Base-by-base conservation (phyloP, 257 asterid genomes). In the Solanum lignicaule region DNA sequence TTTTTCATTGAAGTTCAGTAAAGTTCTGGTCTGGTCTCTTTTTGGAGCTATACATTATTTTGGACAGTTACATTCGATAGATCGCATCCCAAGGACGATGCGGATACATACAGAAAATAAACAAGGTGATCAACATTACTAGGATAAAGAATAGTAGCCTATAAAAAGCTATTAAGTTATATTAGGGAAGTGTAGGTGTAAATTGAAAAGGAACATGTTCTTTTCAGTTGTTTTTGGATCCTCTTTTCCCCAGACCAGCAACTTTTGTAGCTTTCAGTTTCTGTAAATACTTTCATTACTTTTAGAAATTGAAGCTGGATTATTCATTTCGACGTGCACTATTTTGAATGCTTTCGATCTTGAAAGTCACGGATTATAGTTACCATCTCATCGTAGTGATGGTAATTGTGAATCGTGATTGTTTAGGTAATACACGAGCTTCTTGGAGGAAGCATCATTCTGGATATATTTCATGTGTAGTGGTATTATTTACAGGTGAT, bases 1-100 rank as follows among this genome's bases (percentile, higher is more conserved):
- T 92, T 62, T 93, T 93, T 84, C 94, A 90, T 86, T 93, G 92
- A 94, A 52, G 86, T 69, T 58, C 71, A 21, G 83, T 76, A 23
- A 1, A 21, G 65, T 78, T 35, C 12, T 18, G 84, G 29, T 82
- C 48, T 36, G 84, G 29, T 82, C 48, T 36, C 48, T 74, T 74
- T 74, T 74, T 74, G 52, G 52, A 60, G 38, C 66, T 90, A 74
- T 69, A 75, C 85, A 62, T 55, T 35, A 31, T 79, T 66, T 72
- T 36, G 58, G 39, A 90, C 88, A 33, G 89, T 84, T 52, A 72
- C 65, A 88, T 88, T 86, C 55, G 86, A 85, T 27, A 87, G 82
- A 36, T 91, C 58, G 16, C 93, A 85, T 93, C 98, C 95, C 87
- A 96, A 93, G 98, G 97, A 90, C 92, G 95, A 90, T 93, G 95